Conservation (phyloP, 164 flowering plant genomes). For the Dillenia turbinata region DNA sequence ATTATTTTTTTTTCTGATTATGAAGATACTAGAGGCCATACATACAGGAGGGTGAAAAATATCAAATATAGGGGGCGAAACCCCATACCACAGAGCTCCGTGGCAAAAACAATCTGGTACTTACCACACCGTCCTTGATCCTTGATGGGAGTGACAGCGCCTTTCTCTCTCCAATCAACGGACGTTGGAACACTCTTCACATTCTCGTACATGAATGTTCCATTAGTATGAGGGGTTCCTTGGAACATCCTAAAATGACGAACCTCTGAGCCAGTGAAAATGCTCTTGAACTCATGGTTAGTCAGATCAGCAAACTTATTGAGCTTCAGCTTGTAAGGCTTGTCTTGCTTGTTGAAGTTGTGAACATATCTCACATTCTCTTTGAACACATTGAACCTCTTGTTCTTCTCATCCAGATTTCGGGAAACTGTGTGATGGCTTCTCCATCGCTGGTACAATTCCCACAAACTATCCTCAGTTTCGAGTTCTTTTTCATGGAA, state of each 20-base stretch:
- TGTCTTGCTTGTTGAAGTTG: constrained; percentile 39
- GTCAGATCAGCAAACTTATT: constrained; percentile 75
- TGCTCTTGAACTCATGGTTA: constrained; percentile 49
- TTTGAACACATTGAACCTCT: constrained; percentile 64
- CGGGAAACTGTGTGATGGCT: constrained; percentile 48
- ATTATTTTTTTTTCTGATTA: too few species aligned
- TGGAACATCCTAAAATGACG: constrained; percentile 53
- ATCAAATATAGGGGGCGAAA: too few species aligned
- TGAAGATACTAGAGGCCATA: too few species aligned
- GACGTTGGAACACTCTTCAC: constrained; percentile 34
- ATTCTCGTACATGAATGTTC: constrained; percentile 52
- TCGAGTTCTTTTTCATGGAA: constrained; percentile 49
- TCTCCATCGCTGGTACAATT: constrained; percentile 64
- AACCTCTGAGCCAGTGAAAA: constrained; percentile 48
- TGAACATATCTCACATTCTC: constrained; percentile 46
- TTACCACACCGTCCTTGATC: constrained; percentile 84
- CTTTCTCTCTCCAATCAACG: constrained; percentile 75
- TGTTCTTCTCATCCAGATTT: constrained; percentile 46
- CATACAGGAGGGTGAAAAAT: too few species aligned
- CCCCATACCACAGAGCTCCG: too few species aligned
- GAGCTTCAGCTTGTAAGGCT: constrained; percentile 54
- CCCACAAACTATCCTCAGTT: constrained; percentile 51
- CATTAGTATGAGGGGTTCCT: constrained; percentile 26
- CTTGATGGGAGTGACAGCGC: constrained; percentile 63
- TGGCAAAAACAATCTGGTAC: not conserved